Conservation (phyloP, 345 rosid species). For the Camelina hispida region DNA sequence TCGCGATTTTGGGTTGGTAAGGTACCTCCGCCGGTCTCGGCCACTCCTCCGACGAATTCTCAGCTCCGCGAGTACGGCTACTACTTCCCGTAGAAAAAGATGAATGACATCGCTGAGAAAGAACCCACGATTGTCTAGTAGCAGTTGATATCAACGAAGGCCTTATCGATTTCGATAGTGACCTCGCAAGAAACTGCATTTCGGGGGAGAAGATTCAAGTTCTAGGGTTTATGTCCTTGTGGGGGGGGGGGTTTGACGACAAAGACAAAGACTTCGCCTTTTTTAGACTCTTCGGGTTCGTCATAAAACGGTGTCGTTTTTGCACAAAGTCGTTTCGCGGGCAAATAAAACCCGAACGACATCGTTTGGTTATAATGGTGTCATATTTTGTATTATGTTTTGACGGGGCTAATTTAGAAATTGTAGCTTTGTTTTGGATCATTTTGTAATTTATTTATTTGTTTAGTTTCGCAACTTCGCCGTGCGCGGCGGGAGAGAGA, state of each 20-base stretch:
- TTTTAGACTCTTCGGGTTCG: background rate
- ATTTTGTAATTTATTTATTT: background rate
- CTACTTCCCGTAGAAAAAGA: background rate
- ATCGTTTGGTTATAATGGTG: background rate
- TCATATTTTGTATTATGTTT: background rate
- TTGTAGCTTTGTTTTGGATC: background rate
- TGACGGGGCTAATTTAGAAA: background rate
- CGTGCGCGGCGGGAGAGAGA: conserved; percentile 31
- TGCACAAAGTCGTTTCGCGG: background rate
- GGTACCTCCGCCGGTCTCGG: conserved; percentile 64
- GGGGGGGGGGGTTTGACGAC: background rate
- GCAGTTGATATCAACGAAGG: conserved; percentile 10
- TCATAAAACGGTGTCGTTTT: background rate
- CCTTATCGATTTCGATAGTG: conserved; percentile 33
- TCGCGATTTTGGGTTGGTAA: conserved; percentile 67
- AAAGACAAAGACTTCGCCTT: background rate
- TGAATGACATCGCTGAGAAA: conserved; percentile 30
- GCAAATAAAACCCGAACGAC: background rate
- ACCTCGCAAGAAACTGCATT: conserved; percentile 41
- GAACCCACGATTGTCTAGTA: conserved; percentile 22
- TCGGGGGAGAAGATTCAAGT: background rate
- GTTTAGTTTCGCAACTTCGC: conserved; percentile 13
- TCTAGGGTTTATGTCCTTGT: conserved; percentile 31
- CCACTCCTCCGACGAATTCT: conserved; percentile 33
- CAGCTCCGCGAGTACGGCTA: conserved; percentile 11